phyloP scores from a whole-genome alignment of 768 basidiomycete species.

The Termitomyces eurrhizus region DNA sequence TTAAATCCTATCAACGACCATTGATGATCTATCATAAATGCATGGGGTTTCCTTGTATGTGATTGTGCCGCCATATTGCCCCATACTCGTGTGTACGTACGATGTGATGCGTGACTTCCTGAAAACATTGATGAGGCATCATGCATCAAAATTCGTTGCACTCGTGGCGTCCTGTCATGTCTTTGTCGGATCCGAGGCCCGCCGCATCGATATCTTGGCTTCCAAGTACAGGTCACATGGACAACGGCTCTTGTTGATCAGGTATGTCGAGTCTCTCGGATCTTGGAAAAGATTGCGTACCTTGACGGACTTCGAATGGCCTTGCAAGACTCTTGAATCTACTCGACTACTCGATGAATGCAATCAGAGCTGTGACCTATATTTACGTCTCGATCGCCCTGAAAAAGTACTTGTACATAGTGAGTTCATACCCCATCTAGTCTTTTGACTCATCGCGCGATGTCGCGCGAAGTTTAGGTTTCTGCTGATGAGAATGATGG shows the following conservation, averaged over 20 bases:
- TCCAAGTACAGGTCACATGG: background rate
- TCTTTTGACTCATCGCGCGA: background rate
- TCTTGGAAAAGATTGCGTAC: background rate
- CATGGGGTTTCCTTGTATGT: background rate
- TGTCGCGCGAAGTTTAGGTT: background rate
- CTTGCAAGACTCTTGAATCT: background rate
- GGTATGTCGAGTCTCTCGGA: background rate
- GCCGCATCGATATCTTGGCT: background rate
- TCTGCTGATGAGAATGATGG: no score
- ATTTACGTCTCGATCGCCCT: no score
- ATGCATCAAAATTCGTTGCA: background rate
- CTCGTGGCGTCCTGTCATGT: background rate
- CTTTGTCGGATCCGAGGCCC: background rate
- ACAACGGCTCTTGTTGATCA: background rate
- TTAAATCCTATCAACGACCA: background rate
- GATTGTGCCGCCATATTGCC: background rate
- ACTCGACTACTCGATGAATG: background rate
- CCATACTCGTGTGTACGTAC: background rate
- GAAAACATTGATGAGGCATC: background rate
- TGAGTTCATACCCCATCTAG: background rate
- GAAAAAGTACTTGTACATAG: no score
- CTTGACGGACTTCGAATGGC: background rate
- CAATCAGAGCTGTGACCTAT: background rate
- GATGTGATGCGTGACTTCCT: background rate
- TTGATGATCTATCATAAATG: background rate